A percentile compares a stretch with the other conserved stretches of the same genome.
Conservation (phyloP, 2,329 filamentous ascomycete genomes). For the Paraphoma sp. region DNA sequence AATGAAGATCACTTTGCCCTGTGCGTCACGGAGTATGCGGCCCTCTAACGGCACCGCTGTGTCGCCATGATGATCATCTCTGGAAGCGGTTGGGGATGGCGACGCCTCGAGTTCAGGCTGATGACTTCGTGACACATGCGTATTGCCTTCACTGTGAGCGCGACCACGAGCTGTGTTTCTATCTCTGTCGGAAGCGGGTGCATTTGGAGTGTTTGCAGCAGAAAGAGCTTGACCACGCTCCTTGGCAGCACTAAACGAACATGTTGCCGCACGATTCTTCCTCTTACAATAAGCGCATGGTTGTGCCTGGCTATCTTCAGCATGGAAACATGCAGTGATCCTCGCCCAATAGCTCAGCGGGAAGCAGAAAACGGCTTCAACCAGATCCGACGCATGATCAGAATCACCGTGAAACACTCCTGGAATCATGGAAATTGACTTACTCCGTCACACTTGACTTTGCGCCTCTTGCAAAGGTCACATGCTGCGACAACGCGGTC, state of each 20-base stretch:
- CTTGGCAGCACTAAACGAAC: constrained; percentile 49
- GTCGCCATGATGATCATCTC: constrained; percentile 48
- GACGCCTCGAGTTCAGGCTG: constrained; percentile 15
- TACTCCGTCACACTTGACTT: constrained; percentile 59
- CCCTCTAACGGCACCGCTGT: constrained; percentile 53
- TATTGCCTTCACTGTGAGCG: constrained; percentile 9
- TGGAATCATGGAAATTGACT: background rate
- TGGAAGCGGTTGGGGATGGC: constrained; percentile 30
- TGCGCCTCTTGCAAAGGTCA: constrained; percentile 39
- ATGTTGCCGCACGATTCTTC: constrained; percentile 50
- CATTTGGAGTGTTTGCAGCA: constrained; percentile 34
- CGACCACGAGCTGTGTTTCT: constrained; percentile 4
- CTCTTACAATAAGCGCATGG: constrained; percentile 59
- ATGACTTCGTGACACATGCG: constrained; percentile 8
- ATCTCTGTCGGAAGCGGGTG: background rate
- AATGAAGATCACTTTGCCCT: constrained; percentile 62
- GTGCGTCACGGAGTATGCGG: constrained; percentile 58
- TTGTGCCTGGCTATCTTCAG: constrained; percentile 31
- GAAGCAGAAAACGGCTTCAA: background rate
- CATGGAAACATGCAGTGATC: background rate
- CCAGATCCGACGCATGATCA: background rate
- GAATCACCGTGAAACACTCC: background rate
- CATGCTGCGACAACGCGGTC: constrained; percentile 38
- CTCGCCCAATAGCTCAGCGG: background rate
- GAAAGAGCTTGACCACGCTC: constrained; percentile 42